These are phyloP conservation scores for Antarctomyces pellizariae DNA, from an alignment of 495 filamentous ascomycete species.

Conservation along the genomic window DNA sequence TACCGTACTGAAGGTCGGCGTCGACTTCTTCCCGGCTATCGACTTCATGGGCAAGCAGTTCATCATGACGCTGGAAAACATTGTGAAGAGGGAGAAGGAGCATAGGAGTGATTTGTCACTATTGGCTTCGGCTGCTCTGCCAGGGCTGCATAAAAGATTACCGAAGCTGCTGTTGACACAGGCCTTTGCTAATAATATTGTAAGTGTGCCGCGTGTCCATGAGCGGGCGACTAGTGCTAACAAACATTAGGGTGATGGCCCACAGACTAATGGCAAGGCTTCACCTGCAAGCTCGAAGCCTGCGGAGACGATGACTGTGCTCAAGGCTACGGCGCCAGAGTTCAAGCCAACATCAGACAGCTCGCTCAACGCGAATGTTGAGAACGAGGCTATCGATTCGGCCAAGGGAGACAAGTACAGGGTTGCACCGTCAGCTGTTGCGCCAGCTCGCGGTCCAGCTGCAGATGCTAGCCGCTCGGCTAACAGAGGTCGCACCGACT, in stretches of 20 bases:
- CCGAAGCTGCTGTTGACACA: conserved; percentile 72
- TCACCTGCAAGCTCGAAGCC: conserved; percentile 1
- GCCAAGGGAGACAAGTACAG: conserved; percentile 31
- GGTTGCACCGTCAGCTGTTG: conserved; percentile 14
- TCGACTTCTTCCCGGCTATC: conserved; percentile 62
- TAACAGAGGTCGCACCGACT: conserved; percentile 7
- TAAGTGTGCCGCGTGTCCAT: conserved; percentile 17
- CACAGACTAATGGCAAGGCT: conserved; percentile 8
- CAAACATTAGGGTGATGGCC: conserved; percentile 4
- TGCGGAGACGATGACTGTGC: conserved; percentile 3
- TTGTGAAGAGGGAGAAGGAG: conserved; percentile 52
- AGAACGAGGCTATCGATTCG: conserved; percentile 14
- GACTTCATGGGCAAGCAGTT: conserved; percentile 68
- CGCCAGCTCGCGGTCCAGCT: conserved; percentile 9
- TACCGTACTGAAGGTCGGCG: conserved; percentile 60
- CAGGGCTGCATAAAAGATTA: conserved; percentile 55
- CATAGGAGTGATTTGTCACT: conserved; percentile 73
- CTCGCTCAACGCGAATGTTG: conserved; percentile 13
- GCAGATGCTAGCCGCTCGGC: conserved; percentile 3
- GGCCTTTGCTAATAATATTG: conserved; percentile 35
- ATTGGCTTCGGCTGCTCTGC: conserved; percentile 62
- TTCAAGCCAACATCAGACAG: conserved; percentile 18
- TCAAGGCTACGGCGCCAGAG: conserved; percentile 18
- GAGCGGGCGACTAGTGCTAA: conserved; percentile 1
- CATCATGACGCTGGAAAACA: conserved; percentile 40